A percentile compares a stretch with the other conserved stretches of the same genome.
These are phyloP conservation scores for Rhizopogon roseolus DNA, from an alignment of 768 basidiomycete genomes.

Conservation along the genomic window DNA sequence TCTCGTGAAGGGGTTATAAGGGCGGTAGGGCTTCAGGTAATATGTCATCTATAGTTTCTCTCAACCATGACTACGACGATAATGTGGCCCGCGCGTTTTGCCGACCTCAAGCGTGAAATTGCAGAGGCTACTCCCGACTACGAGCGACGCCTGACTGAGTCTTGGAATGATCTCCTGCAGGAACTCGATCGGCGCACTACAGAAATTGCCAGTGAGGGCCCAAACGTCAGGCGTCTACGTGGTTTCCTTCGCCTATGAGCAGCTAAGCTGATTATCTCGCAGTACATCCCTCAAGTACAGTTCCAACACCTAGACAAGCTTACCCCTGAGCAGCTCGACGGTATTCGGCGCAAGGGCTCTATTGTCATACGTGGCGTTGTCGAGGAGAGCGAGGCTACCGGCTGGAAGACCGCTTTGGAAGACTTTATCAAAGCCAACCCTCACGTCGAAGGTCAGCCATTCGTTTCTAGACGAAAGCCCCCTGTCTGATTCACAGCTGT, in stretches of 20 bases:
- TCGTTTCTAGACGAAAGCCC: background rate
- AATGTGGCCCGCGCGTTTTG: slow-evolving; percentile 38
- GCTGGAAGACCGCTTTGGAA: slow-evolving; percentile 54
- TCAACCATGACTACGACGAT: background rate
- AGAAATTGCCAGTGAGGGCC: slow-evolving; percentile 41
- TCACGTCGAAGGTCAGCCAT: slow-evolving; percentile 41
- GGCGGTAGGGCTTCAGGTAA: background rate
- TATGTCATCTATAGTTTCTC: background rate
- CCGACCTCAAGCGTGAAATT: slow-evolving; percentile 55
- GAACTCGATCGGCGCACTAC: slow-evolving; percentile 44
- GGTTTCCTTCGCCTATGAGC: background rate
- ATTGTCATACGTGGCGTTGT: slow-evolving; percentile 63
- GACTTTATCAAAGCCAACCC: slow-evolving; percentile 57
- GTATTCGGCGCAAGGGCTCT: slow-evolving; percentile 50
- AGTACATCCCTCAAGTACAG: slow-evolving; percentile 62
- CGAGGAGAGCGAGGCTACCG: slow-evolving; percentile 45
- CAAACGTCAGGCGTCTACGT: slow-evolving; percentile 35
- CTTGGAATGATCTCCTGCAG: slow-evolving; percentile 55
- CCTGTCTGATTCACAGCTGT: background rate
- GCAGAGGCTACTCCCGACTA: slow-evolving; percentile 48
- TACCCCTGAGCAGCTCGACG: slow-evolving; percentile 38
- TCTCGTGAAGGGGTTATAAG: slow-evolving; percentile 8
- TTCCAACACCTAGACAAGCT: slow-evolving; percentile 50
- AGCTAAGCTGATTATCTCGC: background rate
- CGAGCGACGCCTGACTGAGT: slow-evolving; percentile 39